Conservation (phyloP, 2,329 filamentous ascomycete genomes). For the Alternaria sp. region DNA sequence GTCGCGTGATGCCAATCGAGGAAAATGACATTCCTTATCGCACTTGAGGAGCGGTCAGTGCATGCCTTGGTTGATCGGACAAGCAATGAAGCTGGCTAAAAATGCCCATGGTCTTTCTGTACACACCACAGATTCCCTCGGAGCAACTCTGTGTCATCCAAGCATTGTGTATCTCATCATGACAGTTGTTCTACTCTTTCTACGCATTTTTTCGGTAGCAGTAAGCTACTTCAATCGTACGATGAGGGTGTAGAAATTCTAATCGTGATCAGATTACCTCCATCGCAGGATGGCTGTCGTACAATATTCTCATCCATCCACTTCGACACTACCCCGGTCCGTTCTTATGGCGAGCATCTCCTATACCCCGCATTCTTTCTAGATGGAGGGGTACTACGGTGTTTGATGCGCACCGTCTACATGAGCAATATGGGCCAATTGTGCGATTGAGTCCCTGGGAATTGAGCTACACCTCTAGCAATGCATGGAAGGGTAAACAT, state of each 20-base stretch:
- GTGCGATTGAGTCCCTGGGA: conserved; percentile 14
- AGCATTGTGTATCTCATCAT: neutral
- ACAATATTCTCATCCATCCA: conserved; percentile 6
- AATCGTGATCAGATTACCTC: neutral
- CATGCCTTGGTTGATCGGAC: neutral
- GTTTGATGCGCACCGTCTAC: conserved; percentile 6
- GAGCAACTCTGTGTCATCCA: neutral
- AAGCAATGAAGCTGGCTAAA: neutral
- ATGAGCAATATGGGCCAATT: conserved; percentile 14
- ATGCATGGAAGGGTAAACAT: conserved; percentile 15
- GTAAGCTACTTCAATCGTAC: neutral
- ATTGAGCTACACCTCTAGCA: conserved; percentile 4
- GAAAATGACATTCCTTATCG: neutral
- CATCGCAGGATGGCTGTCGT: neutral
- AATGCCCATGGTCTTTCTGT: neutral
- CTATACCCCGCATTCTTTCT: conserved; percentile 9
- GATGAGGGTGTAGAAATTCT: neutral
- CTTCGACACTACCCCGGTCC: conserved; percentile 5
- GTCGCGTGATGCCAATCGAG: neutral
- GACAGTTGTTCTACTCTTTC: neutral
- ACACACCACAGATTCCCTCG: neutral
- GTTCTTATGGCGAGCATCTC: neutral
- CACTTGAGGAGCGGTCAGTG: neutral
- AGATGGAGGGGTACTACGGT: conserved; percentile 1
- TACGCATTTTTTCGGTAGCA: neutral